Evolutionary conservation across 2,329 filamentous ascomycete genomes (phyloP).

Genomic region (Fusarium keratoplasticum): DNA sequence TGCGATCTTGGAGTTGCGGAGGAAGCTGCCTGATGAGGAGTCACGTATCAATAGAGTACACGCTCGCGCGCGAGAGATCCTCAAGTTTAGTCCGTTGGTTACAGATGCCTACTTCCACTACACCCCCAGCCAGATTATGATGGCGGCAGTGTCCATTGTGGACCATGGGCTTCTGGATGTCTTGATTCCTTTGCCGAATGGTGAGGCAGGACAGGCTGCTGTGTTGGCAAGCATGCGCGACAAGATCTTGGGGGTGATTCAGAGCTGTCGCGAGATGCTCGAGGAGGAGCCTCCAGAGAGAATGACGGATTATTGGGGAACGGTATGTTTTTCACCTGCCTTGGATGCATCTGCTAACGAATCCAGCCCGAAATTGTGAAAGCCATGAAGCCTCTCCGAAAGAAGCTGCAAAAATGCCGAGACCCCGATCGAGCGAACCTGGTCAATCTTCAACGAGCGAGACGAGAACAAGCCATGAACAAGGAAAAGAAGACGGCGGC

Average conservation of each 20-base stretch:
- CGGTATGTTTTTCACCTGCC: slow-evolving; percentile 50
- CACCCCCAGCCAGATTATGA: slow-evolving; percentile 93
- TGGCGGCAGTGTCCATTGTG: slow-evolving; percentile 81
- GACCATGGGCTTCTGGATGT: slow-evolving; percentile 72
- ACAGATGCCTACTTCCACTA: slow-evolving; percentile 98
- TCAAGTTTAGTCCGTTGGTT: slow-evolving; percentile 83
- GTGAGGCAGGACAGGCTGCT: slow-evolving; percentile 40
- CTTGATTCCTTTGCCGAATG: slow-evolving; percentile 54
- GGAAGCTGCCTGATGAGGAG: slow-evolving; percentile 71
- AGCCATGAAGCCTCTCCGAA: slow-evolving; percentile 67
- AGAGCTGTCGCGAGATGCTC: slow-evolving; percentile 65
- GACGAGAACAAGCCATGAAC: slow-evolving; percentile 65
- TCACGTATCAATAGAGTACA: slow-evolving; percentile 72
- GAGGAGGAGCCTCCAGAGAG: slow-evolving; percentile 68
- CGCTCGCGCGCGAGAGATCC: slow-evolving; percentile 75
- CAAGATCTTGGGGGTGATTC: slow-evolving; percentile 62
- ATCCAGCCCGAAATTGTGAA: slow-evolving; percentile 56
- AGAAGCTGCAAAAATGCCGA: slow-evolving; percentile 78
- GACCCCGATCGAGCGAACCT: slow-evolving; percentile 81
- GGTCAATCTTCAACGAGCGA: slow-evolving; percentile 74
- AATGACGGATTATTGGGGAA: slow-evolving; percentile 65
- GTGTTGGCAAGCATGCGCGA: slow-evolving; percentile 50
- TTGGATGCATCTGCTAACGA: slow-evolving; percentile 27
- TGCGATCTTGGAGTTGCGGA: slow-evolving; percentile 82
- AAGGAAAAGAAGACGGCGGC: slow-evolving; percentile 57